Base-by-base conservation (phyloP, 2,329 filamentous ascomycete species). In the Nemania serpens region DNA sequence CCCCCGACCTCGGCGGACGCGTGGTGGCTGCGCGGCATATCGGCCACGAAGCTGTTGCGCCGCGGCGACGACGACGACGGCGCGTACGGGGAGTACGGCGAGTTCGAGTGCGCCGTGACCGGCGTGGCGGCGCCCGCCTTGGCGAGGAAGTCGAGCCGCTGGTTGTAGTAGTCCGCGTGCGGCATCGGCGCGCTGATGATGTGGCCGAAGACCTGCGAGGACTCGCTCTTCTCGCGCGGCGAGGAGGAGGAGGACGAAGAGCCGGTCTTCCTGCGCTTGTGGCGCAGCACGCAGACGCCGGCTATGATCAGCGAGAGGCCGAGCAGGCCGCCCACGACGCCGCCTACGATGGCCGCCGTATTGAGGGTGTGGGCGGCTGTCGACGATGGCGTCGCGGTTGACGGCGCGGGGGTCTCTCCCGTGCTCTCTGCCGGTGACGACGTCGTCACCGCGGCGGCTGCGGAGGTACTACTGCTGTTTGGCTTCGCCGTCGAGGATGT, bases 311-410 rank as follows among this genome's bases (percentile, higher is more conserved):
- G 29, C 1, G 64, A 39, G 5, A 72, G 7, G 5, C 53, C 67
- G 15, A 66, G 47, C 15, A 73, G 51, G 37, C 67, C 70, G 29
- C 71, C 71, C 10, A 73, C 64, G 13, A 71, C 68, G 7, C 70
- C 71, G 9, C 69, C 71, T 1, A 70, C 61, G 25, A 73, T 68
- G 7, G 82, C 63, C n/a, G 67, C 65, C 1, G 63, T 71, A 51
- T 69, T 69, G 17, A 66, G 61, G 2, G 63, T 68, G 33, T 50
- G 54, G 6, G 61, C 33, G 12, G 67, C 64, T 13, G 65, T 55
- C 13, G 58, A 17, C 3, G 61, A 45, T 9, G 68, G 57, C 2
- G 57, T n/a, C n/a, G n/a, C n/a, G n/a, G n/a, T n/a, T n/a, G n/a
- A 61, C 18, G 4, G 61, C 56, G 42, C 42, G 20, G 18, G 7